phyloP scores from a whole-genome alignment of 768 basidiomycete species.

The Boletus coccyginus region DNA sequence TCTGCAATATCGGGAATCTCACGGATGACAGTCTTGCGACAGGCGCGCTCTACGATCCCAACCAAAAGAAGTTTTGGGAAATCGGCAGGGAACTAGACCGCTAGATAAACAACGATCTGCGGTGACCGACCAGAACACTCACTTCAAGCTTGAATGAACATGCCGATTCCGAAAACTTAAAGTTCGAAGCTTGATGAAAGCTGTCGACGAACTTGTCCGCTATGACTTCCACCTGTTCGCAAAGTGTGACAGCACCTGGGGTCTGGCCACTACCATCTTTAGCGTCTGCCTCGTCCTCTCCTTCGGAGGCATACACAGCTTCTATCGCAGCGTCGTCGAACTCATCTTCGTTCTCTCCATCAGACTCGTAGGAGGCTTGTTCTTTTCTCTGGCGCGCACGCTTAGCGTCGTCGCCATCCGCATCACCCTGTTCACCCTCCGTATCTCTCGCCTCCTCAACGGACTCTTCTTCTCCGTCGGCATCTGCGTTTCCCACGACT shows the following conservation, averaged over 20 bases:
- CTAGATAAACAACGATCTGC: neutral
- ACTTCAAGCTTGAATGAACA: slow-evolving; percentile 88
- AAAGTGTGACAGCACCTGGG: slow-evolving; percentile 30
- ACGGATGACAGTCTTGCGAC: slow-evolving; percentile 79
- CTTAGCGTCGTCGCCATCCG: slow-evolving; percentile 79
- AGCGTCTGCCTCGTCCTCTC: slow-evolving; percentile 37
- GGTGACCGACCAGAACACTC: slow-evolving; percentile 26
- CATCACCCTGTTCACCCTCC: slow-evolving; percentile 76
- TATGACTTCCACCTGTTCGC: slow-evolving; percentile 42
- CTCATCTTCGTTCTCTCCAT: slow-evolving; percentile 46
- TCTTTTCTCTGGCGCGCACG: slow-evolving; percentile 68
- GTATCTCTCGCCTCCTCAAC: slow-evolving; percentile 53
- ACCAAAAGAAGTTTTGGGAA: slow-evolving; percentile 93
- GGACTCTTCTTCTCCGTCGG: slow-evolving; percentile 49
- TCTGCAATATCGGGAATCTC: slow-evolving; percentile 88
- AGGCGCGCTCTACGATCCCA: slow-evolving; percentile 87
- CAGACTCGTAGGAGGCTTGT: slow-evolving; percentile 69
- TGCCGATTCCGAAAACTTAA: slow-evolving; percentile 60
- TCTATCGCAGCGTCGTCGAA: slow-evolving; percentile 58
- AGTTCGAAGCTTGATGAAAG: slow-evolving; percentile 66
- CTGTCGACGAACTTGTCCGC: slow-evolving; percentile 53
- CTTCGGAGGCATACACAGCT: slow-evolving; percentile 55
- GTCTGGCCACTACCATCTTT: slow-evolving; percentile 22
- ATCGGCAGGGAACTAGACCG: slow-evolving; percentile 73
- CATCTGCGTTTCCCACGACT: slow-evolving; percentile 44